These are phyloP conservation scores for Mycotypha africana DNA, from an alignment of 371 early-diverging fungal species.

Conservation along the genomic window DNA sequence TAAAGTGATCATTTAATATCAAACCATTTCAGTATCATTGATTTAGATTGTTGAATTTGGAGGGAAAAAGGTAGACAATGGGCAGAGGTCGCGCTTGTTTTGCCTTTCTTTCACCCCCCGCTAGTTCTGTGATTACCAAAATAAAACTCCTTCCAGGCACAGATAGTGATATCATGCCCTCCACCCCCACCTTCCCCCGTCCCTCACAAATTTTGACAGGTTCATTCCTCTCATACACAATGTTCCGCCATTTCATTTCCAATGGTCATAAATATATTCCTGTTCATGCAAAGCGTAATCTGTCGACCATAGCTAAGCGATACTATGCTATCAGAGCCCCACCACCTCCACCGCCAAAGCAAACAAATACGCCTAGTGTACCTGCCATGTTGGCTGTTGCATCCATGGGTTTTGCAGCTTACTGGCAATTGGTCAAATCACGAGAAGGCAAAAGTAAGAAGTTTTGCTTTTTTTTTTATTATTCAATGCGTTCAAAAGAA, in stretches of 20 bases:
- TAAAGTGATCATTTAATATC: no score
- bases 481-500: no score
- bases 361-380: constrained; percentile 24
- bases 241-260: constrained; percentile 17
- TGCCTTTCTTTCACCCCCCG: no score
- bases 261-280: constrained; percentile 3
- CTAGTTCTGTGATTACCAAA: no score
- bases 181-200: no score
- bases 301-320: constrained; percentile 8
- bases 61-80: no score
- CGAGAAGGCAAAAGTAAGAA: constrained; percentile 41
- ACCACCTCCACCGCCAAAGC: constrained; percentile 7
- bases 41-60: no score
- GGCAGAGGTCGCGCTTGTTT: no score
- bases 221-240: neutral
- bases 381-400: constrained; percentile 51
- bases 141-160: no score
- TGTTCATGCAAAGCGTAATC: neutral
- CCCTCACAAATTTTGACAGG: no score
- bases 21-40: no score
- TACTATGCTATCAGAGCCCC: constrained; percentile 8
- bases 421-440: constrained; percentile 38
- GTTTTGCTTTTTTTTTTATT: neutral
- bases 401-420: constrained; percentile 47
- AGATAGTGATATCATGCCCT: no score